Evolutionary conservation across 805 yeast genomes (phyloP).

Genomic region (Lipomyces kockii): DNA sequence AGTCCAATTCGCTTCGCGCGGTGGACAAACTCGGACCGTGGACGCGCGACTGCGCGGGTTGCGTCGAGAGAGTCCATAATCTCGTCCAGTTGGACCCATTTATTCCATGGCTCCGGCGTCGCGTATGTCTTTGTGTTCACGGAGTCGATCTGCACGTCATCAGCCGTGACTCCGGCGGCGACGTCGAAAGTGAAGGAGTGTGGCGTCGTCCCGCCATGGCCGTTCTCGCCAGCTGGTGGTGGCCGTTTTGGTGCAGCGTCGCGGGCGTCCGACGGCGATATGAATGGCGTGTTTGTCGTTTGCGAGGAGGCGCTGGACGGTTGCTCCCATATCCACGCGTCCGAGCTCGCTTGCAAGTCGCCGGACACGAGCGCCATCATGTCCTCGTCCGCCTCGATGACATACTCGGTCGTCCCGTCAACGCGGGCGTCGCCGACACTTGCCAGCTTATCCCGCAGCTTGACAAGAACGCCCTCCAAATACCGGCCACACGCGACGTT

Average conservation of each 20-base stretch:
- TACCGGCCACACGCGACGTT: constrained; percentile 30
- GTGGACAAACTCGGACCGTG: constrained; percentile 18
- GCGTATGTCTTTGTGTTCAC: background rate
- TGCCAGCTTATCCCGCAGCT: constrained; percentile 10
- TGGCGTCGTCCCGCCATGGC: constrained; percentile 12
- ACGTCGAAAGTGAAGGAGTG: constrained; percentile 24
- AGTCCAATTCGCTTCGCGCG: constrained; percentile 11
- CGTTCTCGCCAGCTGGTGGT: background rate
- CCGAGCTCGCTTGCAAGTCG: constrained; percentile 47
- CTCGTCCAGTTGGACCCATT: constrained; percentile 24
- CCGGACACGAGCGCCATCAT: constrained; percentile 46
- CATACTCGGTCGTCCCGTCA: background rate
- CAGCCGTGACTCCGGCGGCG: constrained; percentile 7
- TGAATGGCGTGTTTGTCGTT: background rate
- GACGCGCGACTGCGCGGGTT: constrained; percentile 6
- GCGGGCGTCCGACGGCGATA: background rate
- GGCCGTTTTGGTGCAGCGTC: background rate
- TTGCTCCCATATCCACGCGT: constrained; percentile 30
- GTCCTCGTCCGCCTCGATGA: constrained; percentile 29
- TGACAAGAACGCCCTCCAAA: constrained; percentile 23
- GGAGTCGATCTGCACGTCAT: background rate
- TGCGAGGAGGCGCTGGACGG: background rate
- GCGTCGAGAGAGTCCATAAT: constrained; percentile 10
- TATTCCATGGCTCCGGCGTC: constrained; percentile 19
- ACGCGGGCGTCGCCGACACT: constrained; percentile 5